A percentile compares a stretch with the other conserved stretches of the same genome.
These are phyloP conservation scores for Galerina marginata DNA, from an alignment of 768 basidiomycete genomes.

Conservation along the genomic window DNA sequence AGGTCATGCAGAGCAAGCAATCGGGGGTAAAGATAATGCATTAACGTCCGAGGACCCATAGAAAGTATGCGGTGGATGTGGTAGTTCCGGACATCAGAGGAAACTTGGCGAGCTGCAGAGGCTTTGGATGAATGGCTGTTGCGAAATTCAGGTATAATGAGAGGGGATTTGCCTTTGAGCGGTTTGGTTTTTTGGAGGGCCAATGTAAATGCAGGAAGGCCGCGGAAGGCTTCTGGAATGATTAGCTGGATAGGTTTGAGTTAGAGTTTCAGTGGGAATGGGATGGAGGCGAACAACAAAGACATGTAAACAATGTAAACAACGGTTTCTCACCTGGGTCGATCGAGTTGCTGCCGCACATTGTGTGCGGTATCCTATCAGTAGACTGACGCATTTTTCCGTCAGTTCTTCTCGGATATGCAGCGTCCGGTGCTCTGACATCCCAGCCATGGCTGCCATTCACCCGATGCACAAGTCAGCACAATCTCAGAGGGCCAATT, in stretches of 20 bases:
- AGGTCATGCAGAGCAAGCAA: constrained; percentile 90
- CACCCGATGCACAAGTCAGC: neutral
- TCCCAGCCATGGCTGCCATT: constrained; percentile 68
- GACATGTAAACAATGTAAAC: too few relatives aligned
- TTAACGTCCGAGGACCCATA: constrained; percentile 68
- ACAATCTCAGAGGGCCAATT: neutral
- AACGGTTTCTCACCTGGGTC: constrained; percentile 72
- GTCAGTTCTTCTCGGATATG: constrained; percentile 87
- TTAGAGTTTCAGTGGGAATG: neutral
- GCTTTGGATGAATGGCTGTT: neutral
- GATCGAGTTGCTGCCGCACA: constrained; percentile 81
- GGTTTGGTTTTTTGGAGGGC: constrained; percentile 89
- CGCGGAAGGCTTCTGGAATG: constrained; percentile 91
- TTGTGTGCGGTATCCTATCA: constrained; percentile 86
- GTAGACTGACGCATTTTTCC: constrained; percentile 78
- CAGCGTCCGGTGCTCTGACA: constrained; percentile 63
- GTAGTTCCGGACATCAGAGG: constrained; percentile 93
- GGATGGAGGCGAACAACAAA: constrained; percentile 4
- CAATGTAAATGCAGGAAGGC: constrained; percentile 81
- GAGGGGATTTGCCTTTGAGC: constrained; percentile 76
- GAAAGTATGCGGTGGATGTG: constrained; percentile 78
- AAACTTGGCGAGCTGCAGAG: constrained; percentile 75
- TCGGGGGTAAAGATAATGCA: constrained; percentile 87
- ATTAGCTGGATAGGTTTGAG: constrained; percentile 64
- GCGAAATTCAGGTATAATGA: neutral